Conservation (phyloP, 2,329 filamentous ascomycete species). For the Monosporascus cannonballus region DNA sequence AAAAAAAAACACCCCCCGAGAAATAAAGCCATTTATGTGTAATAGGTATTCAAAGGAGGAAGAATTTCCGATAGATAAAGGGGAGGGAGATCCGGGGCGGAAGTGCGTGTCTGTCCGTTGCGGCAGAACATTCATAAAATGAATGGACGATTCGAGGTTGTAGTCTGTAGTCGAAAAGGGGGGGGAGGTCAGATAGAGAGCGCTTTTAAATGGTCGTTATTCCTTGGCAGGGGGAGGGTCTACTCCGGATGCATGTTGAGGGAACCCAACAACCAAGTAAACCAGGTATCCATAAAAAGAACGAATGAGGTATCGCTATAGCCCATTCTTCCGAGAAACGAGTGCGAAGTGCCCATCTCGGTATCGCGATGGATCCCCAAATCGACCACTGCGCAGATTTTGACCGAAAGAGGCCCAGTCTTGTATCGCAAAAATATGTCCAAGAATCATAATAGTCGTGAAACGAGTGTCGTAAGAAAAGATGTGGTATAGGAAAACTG, state of each 20-base stretch:
- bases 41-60: neutral
- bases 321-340: neutral
- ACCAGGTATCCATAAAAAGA: neutral
- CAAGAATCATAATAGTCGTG: constrained; percentile 23
- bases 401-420: constrained; percentile 10
- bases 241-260: neutral
- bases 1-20: neutral
- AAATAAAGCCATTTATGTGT: neutral
- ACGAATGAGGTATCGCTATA: neutral
- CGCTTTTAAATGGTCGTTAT: too few species aligned
- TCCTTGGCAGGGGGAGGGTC: too few species aligned
- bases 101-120: too few species aligned
- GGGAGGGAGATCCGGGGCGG: too few species aligned
- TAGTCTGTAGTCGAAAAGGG: too few species aligned
- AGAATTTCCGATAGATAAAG: too few species aligned
- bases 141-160: too few species aligned
- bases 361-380: constrained; percentile 1
- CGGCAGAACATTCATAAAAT: too few species aligned
- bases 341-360: neutral
- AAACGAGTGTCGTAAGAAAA: constrained; percentile 15
- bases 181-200: too few species aligned
- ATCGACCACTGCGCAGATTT: constrained; percentile 8
- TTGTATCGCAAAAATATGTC: constrained; percentile 25
- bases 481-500: constrained; percentile 5
- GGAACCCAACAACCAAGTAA: neutral